phyloP scores from a whole-genome alignment of 148 eudicot species.

The Arctostaphylos glauca region DNA sequence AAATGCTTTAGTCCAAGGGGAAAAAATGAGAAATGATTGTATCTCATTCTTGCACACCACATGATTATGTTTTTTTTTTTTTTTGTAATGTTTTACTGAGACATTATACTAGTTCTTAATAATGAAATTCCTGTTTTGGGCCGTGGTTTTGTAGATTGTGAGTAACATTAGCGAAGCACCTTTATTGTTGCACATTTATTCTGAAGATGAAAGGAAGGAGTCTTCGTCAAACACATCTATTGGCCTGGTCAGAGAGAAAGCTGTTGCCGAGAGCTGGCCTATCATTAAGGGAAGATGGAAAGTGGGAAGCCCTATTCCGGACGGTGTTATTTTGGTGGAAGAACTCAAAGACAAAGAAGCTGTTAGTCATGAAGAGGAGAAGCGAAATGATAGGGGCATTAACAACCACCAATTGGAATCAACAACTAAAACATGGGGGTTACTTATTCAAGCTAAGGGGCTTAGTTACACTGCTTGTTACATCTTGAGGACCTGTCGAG shows the following conservation, averaged over 20 bases:
- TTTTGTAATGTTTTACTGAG: neutral
- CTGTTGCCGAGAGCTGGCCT: conserved; percentile 36
- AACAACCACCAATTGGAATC: conserved; percentile 12
- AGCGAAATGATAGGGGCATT: neutral
- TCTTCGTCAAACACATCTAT: conserved; percentile 12
- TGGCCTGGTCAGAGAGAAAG: conserved; percentile 36
- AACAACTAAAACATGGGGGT: conserved; percentile 41
- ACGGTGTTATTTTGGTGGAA: conserved; percentile 47
- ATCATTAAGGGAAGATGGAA: conserved; percentile 33
- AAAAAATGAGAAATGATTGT: too few species aligned
- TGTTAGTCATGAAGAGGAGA: neutral
- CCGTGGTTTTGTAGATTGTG: conserved; percentile 34
- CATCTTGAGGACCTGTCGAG: conserved; percentile 43
- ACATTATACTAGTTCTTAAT: neutral
- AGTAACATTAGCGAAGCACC: conserved; percentile 41
- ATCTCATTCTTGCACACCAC: neutral
- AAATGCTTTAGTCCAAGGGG: too few species aligned
- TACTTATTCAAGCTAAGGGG: conserved; percentile 46
- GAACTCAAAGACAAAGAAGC: conserved; percentile 24
- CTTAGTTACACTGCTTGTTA: conserved; percentile 36
- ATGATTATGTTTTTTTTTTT: neutral
- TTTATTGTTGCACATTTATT: conserved; percentile 42
- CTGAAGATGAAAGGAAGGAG: neutral
- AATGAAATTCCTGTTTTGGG: neutral
- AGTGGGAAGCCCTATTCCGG: conserved; percentile 26